A percentile compares a stretch with the other conserved stretches of the same genome.
These are phyloP conservation scores for Tolypocladium endophyticum DNA, from an alignment of 2,329 filamentous ascomycete genomes.

Conservation along the genomic window DNA sequence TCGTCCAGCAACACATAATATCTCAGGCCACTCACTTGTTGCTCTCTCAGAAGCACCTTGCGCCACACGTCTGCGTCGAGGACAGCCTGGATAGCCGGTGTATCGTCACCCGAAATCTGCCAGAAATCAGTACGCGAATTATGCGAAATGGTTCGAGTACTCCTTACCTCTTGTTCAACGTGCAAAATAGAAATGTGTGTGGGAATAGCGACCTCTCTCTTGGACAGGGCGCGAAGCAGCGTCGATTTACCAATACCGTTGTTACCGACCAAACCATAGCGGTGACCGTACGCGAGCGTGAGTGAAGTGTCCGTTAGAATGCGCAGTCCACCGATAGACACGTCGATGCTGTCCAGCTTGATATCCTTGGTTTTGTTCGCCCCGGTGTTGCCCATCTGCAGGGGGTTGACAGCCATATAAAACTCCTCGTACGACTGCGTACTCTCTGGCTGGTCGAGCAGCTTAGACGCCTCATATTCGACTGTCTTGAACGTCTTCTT, in stretches of 20 bases:
- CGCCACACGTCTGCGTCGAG: constrained; percentile 97
- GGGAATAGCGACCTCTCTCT: constrained; percentile 88
- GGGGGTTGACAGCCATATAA: constrained; percentile 98
- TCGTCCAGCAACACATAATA: constrained; percentile 3
- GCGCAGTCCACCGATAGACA: constrained; percentile 78
- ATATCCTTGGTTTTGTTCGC: constrained; percentile 95
- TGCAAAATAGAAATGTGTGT: constrained; percentile 98
- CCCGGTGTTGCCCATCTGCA: constrained; percentile 66
- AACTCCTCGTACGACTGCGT: constrained; percentile 96
- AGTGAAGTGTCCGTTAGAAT: constrained; percentile 87
- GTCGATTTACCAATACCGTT: constrained; percentile 99
- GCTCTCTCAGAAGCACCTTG: constrained; percentile 84
- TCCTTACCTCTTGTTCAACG: constrained; percentile 81
- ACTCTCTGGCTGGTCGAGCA: constrained; percentile 73
- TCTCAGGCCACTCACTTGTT: constrained; percentile 49
- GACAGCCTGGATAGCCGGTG: constrained; percentile 86
- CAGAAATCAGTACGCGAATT: background rate
- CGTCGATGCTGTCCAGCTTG: constrained; percentile 93
- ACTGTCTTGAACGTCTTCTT: constrained; percentile 98
- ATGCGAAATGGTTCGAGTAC: background rate
- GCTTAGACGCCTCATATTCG: constrained; percentile 87
- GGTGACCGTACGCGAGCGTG: constrained; percentile 81
- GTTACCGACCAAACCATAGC: constrained; percentile 95
- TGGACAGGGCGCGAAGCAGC: constrained; percentile 80
- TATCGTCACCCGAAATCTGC: constrained; percentile 89